A percentile compares a stretch with the other conserved stretches of the same genome.
These are phyloP conservation scores for Trichomonas tenax DNA, from an alignment of 208 protist species.

Conservation along the genomic window DNA sequence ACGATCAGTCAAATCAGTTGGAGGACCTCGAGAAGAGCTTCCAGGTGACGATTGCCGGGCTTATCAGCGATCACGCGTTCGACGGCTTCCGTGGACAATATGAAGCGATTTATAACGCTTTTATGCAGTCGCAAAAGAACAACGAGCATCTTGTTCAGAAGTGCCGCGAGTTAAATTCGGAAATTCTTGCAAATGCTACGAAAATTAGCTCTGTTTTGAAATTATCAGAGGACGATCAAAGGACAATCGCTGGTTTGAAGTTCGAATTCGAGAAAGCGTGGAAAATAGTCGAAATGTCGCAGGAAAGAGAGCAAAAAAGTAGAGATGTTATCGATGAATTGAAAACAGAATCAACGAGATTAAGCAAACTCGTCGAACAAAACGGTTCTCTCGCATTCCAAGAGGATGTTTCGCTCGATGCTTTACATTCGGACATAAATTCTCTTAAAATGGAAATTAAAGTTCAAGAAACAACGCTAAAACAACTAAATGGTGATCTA, in stretches of 20 bases:
- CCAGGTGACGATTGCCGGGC: slow-evolving; percentile 58
- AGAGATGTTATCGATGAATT: slow-evolving; percentile 73
- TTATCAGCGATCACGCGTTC: slow-evolving; percentile 71
- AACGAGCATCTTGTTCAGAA: slow-evolving; percentile 80
- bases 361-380: slow-evolving; percentile 71
- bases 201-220: slow-evolving; percentile 83
- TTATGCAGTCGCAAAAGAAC: slow-evolving; percentile 82
- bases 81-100: slow-evolving; percentile 82
- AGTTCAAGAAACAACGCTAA: background rate
- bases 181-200: slow-evolving; percentile 74
- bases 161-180: slow-evolving; percentile 67
- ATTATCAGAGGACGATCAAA: slow-evolving; percentile 80
- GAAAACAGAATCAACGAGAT: slow-evolving; percentile 73
- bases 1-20: slow-evolving; percentile 46
- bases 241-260: slow-evolving; percentile 68
- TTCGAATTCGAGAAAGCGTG: slow-evolving; percentile 61
- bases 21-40: slow-evolving; percentile 69
- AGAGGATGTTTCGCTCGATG: slow-evolving; percentile 42
- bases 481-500: background rate
- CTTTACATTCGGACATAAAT: background rate
- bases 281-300: slow-evolving; percentile 79
- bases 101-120: slow-evolving; percentile 79
- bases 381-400: slow-evolving; percentile 70
- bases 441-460: background rate
- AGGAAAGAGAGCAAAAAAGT: slow-evolving; percentile 78